phyloP scores from a whole-genome alignment of 192 early-diverging fungal genomes.

The Obelidium mucronatum region DNA sequence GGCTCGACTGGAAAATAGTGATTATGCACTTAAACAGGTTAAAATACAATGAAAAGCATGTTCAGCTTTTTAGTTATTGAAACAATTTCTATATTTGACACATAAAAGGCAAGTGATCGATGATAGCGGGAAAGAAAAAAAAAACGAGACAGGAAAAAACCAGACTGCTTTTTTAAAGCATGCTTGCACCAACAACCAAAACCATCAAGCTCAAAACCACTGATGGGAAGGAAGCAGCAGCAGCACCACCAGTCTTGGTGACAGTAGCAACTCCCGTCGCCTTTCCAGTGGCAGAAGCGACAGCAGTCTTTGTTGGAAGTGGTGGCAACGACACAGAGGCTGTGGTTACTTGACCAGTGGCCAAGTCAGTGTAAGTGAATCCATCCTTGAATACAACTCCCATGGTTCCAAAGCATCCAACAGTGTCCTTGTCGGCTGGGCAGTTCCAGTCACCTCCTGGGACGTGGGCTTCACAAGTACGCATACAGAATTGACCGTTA shows the following conservation, averaged over 20 bases:
- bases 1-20: no score
- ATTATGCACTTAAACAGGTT: no score
- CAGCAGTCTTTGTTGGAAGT: not conserved
- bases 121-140: no score
- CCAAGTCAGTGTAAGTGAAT: not conserved
- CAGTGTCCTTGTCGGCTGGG: conserved; percentile 41
- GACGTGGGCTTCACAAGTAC: not conserved
- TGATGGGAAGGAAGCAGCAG: not conserved
- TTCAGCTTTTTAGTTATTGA: no score
- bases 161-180: not conserved
- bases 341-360: not conserved
- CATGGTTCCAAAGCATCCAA: conserved; percentile 35
- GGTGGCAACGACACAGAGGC: conserved; percentile 8
- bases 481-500: not conserved
- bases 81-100: no score
- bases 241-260: not conserved
- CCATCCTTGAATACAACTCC: conserved; percentile 18
- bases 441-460: conserved; percentile 1
- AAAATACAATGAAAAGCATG: no score
- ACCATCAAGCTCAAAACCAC: not conserved
- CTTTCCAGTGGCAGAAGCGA: not conserved
- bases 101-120: no score
- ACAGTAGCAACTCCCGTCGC: not conserved
- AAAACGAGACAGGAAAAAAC: not conserved
- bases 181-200: not conserved